Evolutionary conservation across 2,329 filamentous ascomycete species (phyloP), one percentile per base, ranked within the genome.

Genomic region (Plenodomus lindquistii): DNA sequence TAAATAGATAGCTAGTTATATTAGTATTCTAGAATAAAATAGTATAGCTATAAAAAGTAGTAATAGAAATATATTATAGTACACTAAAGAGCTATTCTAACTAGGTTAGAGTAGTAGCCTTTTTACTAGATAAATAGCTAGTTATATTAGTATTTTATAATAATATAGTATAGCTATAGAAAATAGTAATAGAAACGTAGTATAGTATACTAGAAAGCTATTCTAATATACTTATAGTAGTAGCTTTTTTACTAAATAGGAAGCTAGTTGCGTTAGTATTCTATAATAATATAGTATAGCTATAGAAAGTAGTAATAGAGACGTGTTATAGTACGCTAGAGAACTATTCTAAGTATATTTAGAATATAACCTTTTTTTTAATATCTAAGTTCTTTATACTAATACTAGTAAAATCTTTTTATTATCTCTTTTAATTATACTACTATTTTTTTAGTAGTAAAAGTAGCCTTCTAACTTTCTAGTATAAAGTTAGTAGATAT

Each of bases 401-500:
- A 34, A 48, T 21, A 1, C 4, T 42, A 44, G 41, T 9, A 46
- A 53, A 8, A 36, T 51, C 42, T 35, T 43, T 40, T 42, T 52
- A 4, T 16, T 15, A 29, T 19, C 17, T 13, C 10, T 31, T 34
- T 29, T 39, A 21, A n/a, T 27, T 36, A 21, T 31, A 13, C 22
- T 37, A 42, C 42, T 42, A 38, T 38, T 20, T 16, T 43, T n/a
- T 21, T 31, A 15, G 6, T 35, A 15, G 16, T 22, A 19, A 15
- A n/a, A n/a, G 19, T 22, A 39, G 24, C 35, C 18, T 9, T 42
- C 15, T 15, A 16, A 42, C 22, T 2, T 51, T 18, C 29, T 44
- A 43, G 40, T 52, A 11, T 16, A 49, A 44, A 27, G 47, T 29
- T 41, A 47, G 35, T 55, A 49, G 46, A 43, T 60, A 37, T 40